Evolutionary conservation across 2,329 filamentous ascomycete genomes (phyloP).

Genomic region (Monosporascus sp.): DNA sequence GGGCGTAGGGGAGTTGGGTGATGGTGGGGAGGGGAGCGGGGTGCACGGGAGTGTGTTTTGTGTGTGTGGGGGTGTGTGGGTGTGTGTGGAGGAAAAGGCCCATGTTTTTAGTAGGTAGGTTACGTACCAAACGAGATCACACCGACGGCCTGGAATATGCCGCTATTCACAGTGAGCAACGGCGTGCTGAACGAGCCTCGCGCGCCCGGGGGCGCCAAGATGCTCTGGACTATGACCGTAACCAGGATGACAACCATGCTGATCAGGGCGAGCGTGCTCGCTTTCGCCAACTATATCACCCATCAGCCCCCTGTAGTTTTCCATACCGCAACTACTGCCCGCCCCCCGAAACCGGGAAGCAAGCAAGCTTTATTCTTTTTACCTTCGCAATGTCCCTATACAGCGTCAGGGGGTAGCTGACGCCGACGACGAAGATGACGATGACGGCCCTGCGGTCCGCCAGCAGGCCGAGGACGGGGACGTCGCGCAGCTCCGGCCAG

Average conservation of each 20-base stretch:
- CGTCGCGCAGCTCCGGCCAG: conserved; percentile 68
- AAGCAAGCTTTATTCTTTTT: conserved; percentile 7
- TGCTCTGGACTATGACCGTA: conserved; percentile 81
- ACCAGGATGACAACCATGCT: conserved; percentile 90
- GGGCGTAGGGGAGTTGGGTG: no score
- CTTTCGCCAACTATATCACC: conserved; percentile 74
- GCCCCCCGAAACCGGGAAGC: background rate
- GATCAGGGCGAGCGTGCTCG: conserved; percentile 84
- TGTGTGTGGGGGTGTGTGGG: background rate
- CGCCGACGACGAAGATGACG: conserved; percentile 75
- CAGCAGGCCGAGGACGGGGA: conserved; percentile 76
- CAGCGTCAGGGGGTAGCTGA: conserved; percentile 87
- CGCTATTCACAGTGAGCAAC: conserved; percentile 73
- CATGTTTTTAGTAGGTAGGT: background rate
- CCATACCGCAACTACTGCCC: background rate
- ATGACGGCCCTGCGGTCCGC: conserved; percentile 80
- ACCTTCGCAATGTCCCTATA: conserved; percentile 98
- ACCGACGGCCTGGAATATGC: conserved; percentile 92
- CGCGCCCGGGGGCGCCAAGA: conserved; percentile 65
- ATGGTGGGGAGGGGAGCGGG: no score
- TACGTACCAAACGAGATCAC: conserved; percentile 90
- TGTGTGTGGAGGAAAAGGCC: background rate
- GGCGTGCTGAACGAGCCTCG: conserved; percentile 67
- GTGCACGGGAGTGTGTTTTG: no score
- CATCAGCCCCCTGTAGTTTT: conserved; percentile 3